Evolutionary conservation across 176 grass and related monocot genomes (phyloP), one percentile per base, ranked within the genome.

Genomic region (Phoenix dactylifera): DNA sequence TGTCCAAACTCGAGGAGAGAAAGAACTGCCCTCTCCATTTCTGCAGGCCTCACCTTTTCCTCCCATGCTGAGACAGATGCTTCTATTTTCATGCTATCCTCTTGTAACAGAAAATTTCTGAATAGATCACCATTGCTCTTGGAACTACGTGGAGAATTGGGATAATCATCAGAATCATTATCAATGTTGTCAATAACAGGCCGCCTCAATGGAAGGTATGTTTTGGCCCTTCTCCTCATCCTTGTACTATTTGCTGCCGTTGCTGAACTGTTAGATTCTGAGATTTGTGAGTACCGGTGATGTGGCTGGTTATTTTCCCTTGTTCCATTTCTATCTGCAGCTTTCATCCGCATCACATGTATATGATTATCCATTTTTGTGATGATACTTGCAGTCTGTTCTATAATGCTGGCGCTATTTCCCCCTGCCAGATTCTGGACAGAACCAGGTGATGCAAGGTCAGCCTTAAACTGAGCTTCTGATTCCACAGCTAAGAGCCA

Each of bases 1-100:
- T 97, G 87, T n/a, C 92, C 92, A 72, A 97, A 97, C 77, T 97
- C 92, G 70, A 97, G 64, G 51, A 97, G 74, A 48, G 92, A 97
- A 60, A 97, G 86, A 20, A 97, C 83, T 63, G 92, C 92, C 54
- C 74, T 97, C 71, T 97, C 92, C 83, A 97, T 83, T 75, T 97
- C 87, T 56, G 81, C 78, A 67, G 86, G 86, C 22, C 81, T 78
- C 70, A 97, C 77, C 71, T 83, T 87, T 82, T 97, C 75, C 59
- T 96, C 92, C 92, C 92, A 97, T 28, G 69, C 83, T 49, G 92
- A 97, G 69, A 97, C 54, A 65, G 86, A 76, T 23, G 71, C 75
- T 77, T 88, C 87, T 60, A 90, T 77, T 67, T 80, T 80, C 55
- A 76, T 55, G 72, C 81, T 82, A 26, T 95, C 90, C 54, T 89